Conservation (phyloP, 2,329 filamentous ascomycete genomes). For the Thielaviopsis euricoi region DNA sequence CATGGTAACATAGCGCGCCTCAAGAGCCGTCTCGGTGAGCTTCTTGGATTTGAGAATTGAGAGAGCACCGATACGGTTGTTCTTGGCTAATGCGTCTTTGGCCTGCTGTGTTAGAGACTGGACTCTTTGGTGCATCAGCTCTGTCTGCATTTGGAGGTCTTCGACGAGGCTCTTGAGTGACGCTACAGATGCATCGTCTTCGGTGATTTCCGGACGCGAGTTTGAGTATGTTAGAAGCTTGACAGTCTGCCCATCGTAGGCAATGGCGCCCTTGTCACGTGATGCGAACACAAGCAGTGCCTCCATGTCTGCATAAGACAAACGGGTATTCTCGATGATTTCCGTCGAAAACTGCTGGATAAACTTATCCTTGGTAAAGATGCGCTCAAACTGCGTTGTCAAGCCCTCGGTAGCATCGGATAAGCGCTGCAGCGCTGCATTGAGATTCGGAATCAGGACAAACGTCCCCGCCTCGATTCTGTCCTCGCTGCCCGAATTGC, state of each 20-base stretch:
- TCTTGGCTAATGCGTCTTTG: slow-evolving; percentile 51
- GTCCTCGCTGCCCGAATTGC: slow-evolving; percentile 30
- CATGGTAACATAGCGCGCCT: slow-evolving; percentile 55
- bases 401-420: slow-evolving; percentile 25
- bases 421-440: slow-evolving; percentile 40
- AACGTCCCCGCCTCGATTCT: slow-evolving; percentile 44
- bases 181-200: slow-evolving; percentile 68
- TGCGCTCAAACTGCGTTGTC: slow-evolving; percentile 42
- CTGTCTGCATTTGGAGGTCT: slow-evolving; percentile 57
- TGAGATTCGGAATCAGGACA: slow-evolving; percentile 47
- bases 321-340: slow-evolving; percentile 28
- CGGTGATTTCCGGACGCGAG: slow-evolving; percentile 37
- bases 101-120: slow-evolving; percentile 48
- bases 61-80: slow-evolving; percentile 60
- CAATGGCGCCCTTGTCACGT: slow-evolving; percentile 44
- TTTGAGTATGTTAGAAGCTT: slow-evolving; percentile 43
- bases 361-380: slow-evolving; percentile 53
- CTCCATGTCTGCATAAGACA: slow-evolving; percentile 50
- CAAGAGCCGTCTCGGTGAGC: slow-evolving; percentile 56
- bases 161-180: slow-evolving; percentile 65
- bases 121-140: slow-evolving; percentile 49
- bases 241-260: slow-evolving; percentile 51
- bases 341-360: slow-evolving; percentile 36
- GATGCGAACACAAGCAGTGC: slow-evolving; percentile 54
- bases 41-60: slow-evolving; percentile 72